Percentiles rank a stretch among this genome's conserved stretches.
phyloP scores from a whole-genome alignment of 1,284 basidiomycete species.

The Afroboletus lepidellus region DNA sequence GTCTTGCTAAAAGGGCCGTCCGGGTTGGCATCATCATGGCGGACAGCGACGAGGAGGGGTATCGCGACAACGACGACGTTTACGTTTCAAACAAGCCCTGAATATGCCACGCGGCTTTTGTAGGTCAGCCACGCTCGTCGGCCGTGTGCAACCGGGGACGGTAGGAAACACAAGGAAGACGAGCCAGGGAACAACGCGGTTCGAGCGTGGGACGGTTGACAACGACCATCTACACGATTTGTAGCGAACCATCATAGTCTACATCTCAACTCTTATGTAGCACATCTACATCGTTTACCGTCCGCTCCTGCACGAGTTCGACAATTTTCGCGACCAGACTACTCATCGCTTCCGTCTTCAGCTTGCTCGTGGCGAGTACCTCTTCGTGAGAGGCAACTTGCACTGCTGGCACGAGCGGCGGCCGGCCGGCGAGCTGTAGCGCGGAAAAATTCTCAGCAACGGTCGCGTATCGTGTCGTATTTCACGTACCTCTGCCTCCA shows the following conservation, averaged over 20 bases:
- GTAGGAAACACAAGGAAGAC: constrained; percentile 3
- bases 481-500: constrained; percentile 64
- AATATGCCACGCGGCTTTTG: constrained; percentile 17
- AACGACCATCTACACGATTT: too few species aligned
- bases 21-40: constrained; percentile 22
- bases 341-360: constrained; percentile 72
- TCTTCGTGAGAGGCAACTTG: constrained; percentile 78
- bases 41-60: constrained; percentile 14
- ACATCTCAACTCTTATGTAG: neutral
- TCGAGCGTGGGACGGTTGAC: constrained; percentile 25
- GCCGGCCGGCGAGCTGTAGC: constrained; percentile 58
- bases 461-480: neutral
- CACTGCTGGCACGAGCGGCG: constrained; percentile 40
- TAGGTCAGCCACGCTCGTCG: constrained; percentile 20
- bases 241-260: neutral
- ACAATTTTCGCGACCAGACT: constrained; percentile 63
- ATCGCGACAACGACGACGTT: constrained; percentile 9
- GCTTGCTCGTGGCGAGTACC: constrained; percentile 67
- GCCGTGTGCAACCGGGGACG: constrained; percentile 23
- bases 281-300: constrained; percentile 3
- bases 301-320: constrained; percentile 36
- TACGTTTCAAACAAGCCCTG: neutral
- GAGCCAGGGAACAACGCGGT: constrained; percentile 20
- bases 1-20: constrained; percentile 27
- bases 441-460: constrained; percentile 7